Base-by-base conservation (phyloP, 129 eudicot genomes). In the Kitagawia praeruptora region DNA sequence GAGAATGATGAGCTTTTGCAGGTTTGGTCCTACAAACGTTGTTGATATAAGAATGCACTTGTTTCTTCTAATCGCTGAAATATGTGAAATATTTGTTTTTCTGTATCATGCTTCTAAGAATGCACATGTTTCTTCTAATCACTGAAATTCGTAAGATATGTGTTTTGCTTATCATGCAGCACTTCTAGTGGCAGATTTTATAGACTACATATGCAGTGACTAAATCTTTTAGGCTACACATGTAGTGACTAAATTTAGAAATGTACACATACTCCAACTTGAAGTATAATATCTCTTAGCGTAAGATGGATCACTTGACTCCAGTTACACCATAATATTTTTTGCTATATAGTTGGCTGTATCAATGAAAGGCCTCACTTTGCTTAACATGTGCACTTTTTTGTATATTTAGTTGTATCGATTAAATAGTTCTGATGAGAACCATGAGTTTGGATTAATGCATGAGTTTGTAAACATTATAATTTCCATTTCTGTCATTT, bases 1-100 rank as follows among this genome's bases (percentile, higher is more conserved):
- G 86, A 80, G 72, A 81, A 84, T 53, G 96, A 90, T 51, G 97
- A 90, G 86, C 92, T 95, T 81, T 84, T 95, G 51, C 97, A 95
- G 97, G 98, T 95, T 54, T 69, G 90, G 74, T 72, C 73, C 78
- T 76, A 45, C 25, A 45, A 28, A 63, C 31, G 11, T 69, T 18
- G 25, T 76, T 31, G 27, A 28, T 49, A 31, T 49, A 49, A 31
- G 10, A 51, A 15, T 9, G 51, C 40, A 39, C 37, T 6, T 53
- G 34, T 15, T 16, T 56, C 69, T 34, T 23, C 25, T 56, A 40
- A 28, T 21, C 13, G 0, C 12, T 28, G 73, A 67, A 34, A 10
- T 67, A 28, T 31, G 21, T 67, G 14, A 67, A 3, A 28, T 34
- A 31, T 34, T 2, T 67, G 41, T 27, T 67, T 67, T 31, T 4